Conservation (phyloP, 768 basidiomycete genomes). For the Collybiopsis confluens region DNA sequence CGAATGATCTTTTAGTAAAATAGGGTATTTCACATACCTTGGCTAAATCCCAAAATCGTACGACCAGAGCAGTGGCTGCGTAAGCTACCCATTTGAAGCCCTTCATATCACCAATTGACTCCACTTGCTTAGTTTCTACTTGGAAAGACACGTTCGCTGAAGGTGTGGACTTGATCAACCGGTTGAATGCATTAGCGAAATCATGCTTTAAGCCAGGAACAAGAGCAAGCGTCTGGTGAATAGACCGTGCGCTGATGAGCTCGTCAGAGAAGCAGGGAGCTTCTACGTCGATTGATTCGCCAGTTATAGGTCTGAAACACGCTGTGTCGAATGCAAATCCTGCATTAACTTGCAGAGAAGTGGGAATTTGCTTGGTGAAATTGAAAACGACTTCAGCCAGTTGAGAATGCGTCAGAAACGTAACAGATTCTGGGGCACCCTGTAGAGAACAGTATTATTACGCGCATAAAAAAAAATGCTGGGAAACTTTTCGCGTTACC, state of each 20-base stretch:
- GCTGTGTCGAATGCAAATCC: constrained; percentile 46
- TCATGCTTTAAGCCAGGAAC: constrained; percentile 44
- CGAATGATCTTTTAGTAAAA: not conserved
- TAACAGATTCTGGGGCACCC: constrained; percentile 23
- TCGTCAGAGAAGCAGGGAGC: constrained; percentile 39
- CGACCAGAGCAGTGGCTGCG: constrained; percentile 66
- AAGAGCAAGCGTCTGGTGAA: constrained; percentile 50
- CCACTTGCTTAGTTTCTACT: constrained; percentile 34
- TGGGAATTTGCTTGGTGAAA: constrained; percentile 45
- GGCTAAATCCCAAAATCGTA: constrained; percentile 83
- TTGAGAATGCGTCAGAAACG: constrained; percentile 31
- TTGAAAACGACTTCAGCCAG: constrained; percentile 41
- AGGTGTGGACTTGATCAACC: constrained; percentile 22
- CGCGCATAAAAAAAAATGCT: not conserved
- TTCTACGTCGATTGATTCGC: constrained; percentile 13
- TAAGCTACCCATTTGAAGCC: constrained; percentile 89
- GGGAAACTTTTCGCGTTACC: too few species aligned
- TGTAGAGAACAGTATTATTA: constrained; percentile 13
- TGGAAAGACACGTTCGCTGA: constrained; percentile 47
- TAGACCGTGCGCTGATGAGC: constrained; percentile 28
- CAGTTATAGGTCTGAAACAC: constrained; percentile 38
- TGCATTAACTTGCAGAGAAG: constrained; percentile 29
- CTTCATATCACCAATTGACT: constrained; percentile 68
- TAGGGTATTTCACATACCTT: constrained; percentile 40
- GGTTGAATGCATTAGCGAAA: constrained; percentile 37